Evolutionary conservation across 2,329 filamentous ascomycete species (phyloP).

Genomic region (Paracorniculantispora psalliotae): DNA sequence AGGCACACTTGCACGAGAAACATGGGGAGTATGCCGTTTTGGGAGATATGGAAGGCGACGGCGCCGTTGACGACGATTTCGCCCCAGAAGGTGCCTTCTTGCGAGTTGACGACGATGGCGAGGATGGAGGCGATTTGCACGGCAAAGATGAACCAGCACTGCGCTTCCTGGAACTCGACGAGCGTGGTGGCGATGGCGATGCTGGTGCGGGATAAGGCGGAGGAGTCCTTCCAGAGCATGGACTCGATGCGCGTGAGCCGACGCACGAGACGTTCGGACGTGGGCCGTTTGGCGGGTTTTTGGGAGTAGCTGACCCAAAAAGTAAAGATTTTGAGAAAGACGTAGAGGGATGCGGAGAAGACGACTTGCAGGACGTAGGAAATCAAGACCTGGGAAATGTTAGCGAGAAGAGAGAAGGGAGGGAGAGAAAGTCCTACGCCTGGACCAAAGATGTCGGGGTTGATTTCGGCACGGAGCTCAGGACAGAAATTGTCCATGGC

Average conservation of each 20-base stretch:
- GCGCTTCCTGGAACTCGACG: constrained; percentile 37
- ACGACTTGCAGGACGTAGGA: constrained; percentile 35
- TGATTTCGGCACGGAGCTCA: constrained; percentile 31
- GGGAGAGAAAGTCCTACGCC: constrained; percentile 25
- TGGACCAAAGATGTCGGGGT: constrained; percentile 36
- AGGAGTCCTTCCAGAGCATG: constrained; percentile 33
- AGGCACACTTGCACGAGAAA: constrained; percentile 34
- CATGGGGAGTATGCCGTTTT: constrained; percentile 34
- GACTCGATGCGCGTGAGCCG: constrained; percentile 31
- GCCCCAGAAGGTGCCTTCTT: constrained; percentile 35
- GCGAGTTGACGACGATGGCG: constrained; percentile 36
- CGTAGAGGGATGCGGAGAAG: constrained; percentile 29
- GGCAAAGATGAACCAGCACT: constrained; percentile 36
- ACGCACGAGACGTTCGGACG: constrained; percentile 22
- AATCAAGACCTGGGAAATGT: constrained; percentile 32
- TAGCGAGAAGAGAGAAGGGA: no score
- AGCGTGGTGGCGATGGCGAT: constrained; percentile 35
- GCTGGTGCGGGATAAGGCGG: constrained; percentile 32
- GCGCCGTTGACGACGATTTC: constrained; percentile 35
- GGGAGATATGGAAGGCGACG: constrained; percentile 33
- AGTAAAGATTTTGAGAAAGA: constrained; percentile 31
- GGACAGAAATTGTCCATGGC: constrained; percentile 33
- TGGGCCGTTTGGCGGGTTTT: constrained; percentile 18
- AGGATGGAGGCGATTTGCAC: constrained; percentile 37
- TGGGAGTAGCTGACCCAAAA: constrained; percentile 31